Percentiles rank a stretch among this genome's conserved stretches.
Evolutionary conservation across 441 rosid genomes (phyloP).

Genomic region (Adansonia rubrostipa): DNA sequence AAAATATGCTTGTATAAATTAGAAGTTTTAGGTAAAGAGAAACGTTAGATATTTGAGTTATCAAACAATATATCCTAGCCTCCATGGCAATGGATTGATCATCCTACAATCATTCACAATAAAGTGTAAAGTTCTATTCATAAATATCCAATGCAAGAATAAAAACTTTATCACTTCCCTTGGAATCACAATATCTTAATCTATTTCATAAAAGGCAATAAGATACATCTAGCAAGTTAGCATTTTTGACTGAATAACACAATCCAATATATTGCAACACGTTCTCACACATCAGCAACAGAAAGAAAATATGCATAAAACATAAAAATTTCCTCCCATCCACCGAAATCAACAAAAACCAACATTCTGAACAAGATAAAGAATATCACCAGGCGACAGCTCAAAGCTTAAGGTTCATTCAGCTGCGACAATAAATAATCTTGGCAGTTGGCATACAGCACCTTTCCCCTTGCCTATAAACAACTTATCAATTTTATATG

Average conservation of each 20-base stretch:
- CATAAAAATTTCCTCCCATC: constrained; percentile 5
- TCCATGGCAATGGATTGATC: constrained; percentile 4
- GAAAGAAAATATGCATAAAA: neutral
- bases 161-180: neutral
- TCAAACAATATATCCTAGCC: neutral
- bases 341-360: neutral
- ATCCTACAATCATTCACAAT: constrained; percentile 14
- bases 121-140: neutral
- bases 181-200: constrained; percentile 3
- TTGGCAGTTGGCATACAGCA: neutral
- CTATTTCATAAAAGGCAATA: neutral
- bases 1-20: constrained; percentile 3
- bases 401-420: neutral
- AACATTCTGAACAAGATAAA: neutral
- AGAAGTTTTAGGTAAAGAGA: constrained; percentile 2
- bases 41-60: neutral
- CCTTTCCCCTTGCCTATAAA: neutral
- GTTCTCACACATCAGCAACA: neutral
- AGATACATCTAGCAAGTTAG: neutral
- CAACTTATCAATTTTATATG: neutral
- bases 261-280: neutral
- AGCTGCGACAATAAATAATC: neutral
- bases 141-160: constrained; percentile 8
- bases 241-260: neutral
- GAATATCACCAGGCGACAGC: neutral